These are phyloP conservation scores for Aspergillus ochraceus DNA, from an alignment of 2,329 filamentous ascomycete species.

Conservation along the genomic window DNA sequence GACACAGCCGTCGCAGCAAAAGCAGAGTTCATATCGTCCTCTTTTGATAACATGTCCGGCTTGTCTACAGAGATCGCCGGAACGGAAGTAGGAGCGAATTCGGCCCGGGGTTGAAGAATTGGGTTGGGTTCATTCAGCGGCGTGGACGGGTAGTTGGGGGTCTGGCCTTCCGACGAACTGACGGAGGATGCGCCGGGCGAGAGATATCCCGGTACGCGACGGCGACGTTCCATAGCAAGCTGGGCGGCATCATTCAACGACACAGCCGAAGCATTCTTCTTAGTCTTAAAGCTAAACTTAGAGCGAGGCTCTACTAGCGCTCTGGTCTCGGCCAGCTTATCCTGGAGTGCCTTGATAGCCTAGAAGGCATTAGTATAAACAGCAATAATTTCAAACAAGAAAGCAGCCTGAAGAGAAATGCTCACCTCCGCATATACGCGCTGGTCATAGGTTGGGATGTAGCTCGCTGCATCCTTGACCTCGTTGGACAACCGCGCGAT, in stretches of 20 bases:
- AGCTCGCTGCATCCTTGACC: constrained; percentile 78
- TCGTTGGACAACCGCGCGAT: constrained; percentile 81
- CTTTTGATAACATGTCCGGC: constrained; percentile 21
- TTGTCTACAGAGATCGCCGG: constrained; percentile 25
- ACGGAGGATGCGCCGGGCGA: constrained; percentile 44
- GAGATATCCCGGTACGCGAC: constrained; percentile 43
- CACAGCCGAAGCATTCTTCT: constrained; percentile 56
- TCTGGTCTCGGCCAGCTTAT: constrained; percentile 71
- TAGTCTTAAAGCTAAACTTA: constrained; percentile 79
- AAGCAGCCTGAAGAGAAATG: not conserved
- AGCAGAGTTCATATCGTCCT: constrained; percentile 25
- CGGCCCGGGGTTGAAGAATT: constrained; percentile 34
- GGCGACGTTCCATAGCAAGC: constrained; percentile 50
- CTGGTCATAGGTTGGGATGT: constrained; percentile 86
- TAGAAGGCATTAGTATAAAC: constrained; percentile 34
- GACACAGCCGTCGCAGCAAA: constrained; percentile 58
- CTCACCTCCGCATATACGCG: constrained; percentile 76
- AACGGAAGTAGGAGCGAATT: constrained; percentile 37
- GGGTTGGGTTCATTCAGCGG: constrained; percentile 37
- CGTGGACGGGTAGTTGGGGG: constrained; percentile 38
- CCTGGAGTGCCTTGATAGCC: constrained; percentile 77
- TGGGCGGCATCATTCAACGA: constrained; percentile 59
- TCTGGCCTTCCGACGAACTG: constrained; percentile 38
- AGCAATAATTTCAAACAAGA: too few species aligned
- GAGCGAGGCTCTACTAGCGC: constrained; percentile 69